Conservation (phyloP, 805 yeast genomes). For the Saitoella complicata region DNA sequence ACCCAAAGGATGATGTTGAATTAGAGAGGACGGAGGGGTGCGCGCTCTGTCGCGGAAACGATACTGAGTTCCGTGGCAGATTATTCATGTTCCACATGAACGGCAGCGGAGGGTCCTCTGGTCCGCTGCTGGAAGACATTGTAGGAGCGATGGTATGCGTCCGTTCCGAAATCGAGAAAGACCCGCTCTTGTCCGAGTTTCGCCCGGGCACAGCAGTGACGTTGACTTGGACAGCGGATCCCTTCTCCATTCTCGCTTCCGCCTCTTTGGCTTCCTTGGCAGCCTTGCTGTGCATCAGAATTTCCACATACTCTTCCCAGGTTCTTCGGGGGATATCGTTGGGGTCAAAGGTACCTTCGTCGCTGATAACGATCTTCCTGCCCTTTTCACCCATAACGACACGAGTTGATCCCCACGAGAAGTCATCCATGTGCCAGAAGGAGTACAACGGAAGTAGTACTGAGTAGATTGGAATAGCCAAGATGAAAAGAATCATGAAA, state of each 20-base stretch:
- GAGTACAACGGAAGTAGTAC: slow-evolving; percentile 41
- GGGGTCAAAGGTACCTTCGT: slow-evolving; percentile 40
- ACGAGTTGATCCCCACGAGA: slow-evolving; percentile 53
- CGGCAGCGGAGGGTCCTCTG: too few species aligned
- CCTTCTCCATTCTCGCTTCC: slow-evolving; percentile 3
- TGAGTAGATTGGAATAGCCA: slow-evolving; percentile 45
- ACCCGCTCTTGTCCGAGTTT: slow-evolving; percentile 5
- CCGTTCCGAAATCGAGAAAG: background rate
- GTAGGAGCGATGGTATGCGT: slow-evolving; percentile 2
- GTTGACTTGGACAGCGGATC: slow-evolving; percentile 7
- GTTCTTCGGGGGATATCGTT: slow-evolving; percentile 36
- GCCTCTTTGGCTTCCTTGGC: slow-evolving; percentile 18
- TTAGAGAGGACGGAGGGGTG: too few species aligned
- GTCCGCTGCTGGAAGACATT: background rate
- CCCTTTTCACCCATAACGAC: slow-evolving; percentile 37
- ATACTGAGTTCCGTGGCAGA: too few species aligned
- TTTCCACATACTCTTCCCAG: slow-evolving; percentile 34
- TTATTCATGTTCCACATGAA: too few species aligned
- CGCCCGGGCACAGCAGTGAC: slow-evolving; percentile 4
- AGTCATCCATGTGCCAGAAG: slow-evolving; percentile 51
- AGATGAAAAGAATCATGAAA: slow-evolving; percentile 39
- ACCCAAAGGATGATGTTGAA: too few species aligned
- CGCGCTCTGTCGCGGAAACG: too few species aligned
- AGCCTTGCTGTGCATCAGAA: slow-evolving; percentile 28
- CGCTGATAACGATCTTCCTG: slow-evolving; percentile 30